These are phyloP conservation scores for Schwanniomyces polymorphus DNA, from an alignment of 805 yeast species.

Conservation along the genomic window DNA sequence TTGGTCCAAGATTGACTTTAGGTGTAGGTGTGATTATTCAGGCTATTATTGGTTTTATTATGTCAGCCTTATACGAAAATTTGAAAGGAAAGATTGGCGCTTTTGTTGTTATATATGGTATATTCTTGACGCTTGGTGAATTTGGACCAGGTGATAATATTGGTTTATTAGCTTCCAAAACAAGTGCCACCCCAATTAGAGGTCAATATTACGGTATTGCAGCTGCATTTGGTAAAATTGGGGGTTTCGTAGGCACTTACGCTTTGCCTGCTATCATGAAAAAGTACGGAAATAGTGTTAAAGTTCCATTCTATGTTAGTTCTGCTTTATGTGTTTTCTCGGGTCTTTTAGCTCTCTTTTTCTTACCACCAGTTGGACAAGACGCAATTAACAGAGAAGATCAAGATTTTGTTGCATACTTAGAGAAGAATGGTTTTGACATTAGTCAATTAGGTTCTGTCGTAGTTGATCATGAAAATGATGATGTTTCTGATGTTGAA, in stretches of 20 bases:
- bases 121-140: slow-evolving; percentile 85
- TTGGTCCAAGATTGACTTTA: slow-evolving; percentile 88
- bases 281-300: slow-evolving; percentile 43
- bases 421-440: slow-evolving; percentile 70
- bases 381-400: slow-evolving; percentile 82
- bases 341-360: slow-evolving; percentile 66
- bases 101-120: slow-evolving; percentile 84
- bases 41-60: slow-evolving; percentile 75
- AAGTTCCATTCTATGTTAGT: slow-evolving; percentile 81
- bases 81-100: slow-evolving; percentile 68
- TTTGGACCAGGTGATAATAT: slow-evolving; percentile 94
- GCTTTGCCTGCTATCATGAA: slow-evolving; percentile 79
- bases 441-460: slow-evolving; percentile 53
- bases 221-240: slow-evolving; percentile 89
- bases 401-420: slow-evolving; percentile 63
- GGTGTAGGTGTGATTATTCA: slow-evolving; percentile 68
- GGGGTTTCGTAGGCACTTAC: slow-evolving; percentile 90
- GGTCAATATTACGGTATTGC: slow-evolving; percentile 90
- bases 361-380: slow-evolving; percentile 81
- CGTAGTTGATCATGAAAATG: slow-evolving; percentile 5
- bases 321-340: slow-evolving; percentile 74
- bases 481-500: not conserved
- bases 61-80: slow-evolving; percentile 68
- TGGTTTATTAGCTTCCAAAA: slow-evolving; percentile 84
- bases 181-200: slow-evolving; percentile 82